phyloP scores from a whole-genome alignment of 2,329 filamentous ascomycete species.

The Thielaviopsis populi region DNA sequence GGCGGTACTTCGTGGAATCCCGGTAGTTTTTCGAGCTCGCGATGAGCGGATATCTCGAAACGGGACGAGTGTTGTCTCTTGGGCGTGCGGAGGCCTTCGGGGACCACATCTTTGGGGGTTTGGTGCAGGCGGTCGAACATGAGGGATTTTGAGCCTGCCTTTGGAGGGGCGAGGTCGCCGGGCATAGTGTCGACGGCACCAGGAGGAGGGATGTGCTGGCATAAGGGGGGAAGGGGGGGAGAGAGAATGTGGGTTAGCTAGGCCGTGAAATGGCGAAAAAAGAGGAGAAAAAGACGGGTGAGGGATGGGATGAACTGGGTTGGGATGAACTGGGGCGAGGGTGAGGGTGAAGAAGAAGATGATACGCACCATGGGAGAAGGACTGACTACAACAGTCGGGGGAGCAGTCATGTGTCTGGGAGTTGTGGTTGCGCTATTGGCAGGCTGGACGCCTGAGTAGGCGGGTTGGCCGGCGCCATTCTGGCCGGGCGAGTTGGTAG shows the following conservation, averaged over 20 bases:
- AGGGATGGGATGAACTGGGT: not conserved
- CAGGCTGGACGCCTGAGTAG: slow-evolving; percentile 27
- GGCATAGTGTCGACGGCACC: slow-evolving; percentile 96
- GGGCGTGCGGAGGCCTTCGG: slow-evolving; percentile 85
- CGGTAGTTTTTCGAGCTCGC: slow-evolving; percentile 91
- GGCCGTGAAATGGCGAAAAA: not conserved
- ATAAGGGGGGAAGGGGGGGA: slow-evolving; percentile 6
- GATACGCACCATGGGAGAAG: slow-evolving; percentile 67
- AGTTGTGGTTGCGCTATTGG: slow-evolving; percentile 40
- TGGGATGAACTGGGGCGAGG: slow-evolving; percentile 15
- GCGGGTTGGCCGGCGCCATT: slow-evolving; percentile 20
- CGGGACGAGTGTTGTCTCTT: slow-evolving; percentile 95
- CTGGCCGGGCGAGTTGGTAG: slow-evolving; percentile 26
- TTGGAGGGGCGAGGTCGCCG: slow-evolving; percentile 85
- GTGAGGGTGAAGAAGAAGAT: slow-evolving; percentile 19
- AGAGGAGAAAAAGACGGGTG: slow-evolving; percentile 7
- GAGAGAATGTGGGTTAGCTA: slow-evolving; percentile 5
- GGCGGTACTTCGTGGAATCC: slow-evolving; percentile 96
- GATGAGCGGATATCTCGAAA: slow-evolving; percentile 93
- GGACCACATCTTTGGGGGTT: slow-evolving; percentile 80
- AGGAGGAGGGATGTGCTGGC: slow-evolving; percentile 75
- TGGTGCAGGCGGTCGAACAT: slow-evolving; percentile 82
- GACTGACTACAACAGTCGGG: slow-evolving; percentile 86
- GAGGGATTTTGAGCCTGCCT: slow-evolving; percentile 76
- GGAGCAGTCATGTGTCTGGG: slow-evolving; percentile 50